Base-by-base conservation (phyloP, 2,329 filamentous ascomycete species). In the Stemphylium lycopersici region DNA sequence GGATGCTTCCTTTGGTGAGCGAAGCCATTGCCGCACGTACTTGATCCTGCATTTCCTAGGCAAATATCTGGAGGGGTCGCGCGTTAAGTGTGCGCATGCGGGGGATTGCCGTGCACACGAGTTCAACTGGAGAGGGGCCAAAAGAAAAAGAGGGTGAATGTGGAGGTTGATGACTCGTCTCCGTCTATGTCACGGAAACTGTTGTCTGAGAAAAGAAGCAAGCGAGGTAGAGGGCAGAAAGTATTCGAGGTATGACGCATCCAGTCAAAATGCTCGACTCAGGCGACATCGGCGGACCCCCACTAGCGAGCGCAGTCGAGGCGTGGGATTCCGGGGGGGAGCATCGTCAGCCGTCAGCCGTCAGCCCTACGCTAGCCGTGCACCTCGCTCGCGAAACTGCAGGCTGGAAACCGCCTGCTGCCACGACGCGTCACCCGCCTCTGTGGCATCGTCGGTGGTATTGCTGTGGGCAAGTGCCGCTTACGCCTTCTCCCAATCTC, bases 1-100 rank as follows among this genome's bases (percentile, higher is more conserved):
- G 88, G 26, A 86, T 73, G 40, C 63, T 56, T 42, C 59, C 55
- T 22, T 58, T 49, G 12, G 59, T 50, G 11, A 54, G 44, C 31
- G 69, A 66, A 45, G 57, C 66, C 71, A 74, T 74, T 52, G 61
- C 64, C 43, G 64, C 58, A 55, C 47, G 52, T 55, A 65, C 65
- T 65, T 48, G 63, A 50, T 47, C 18, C 39, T 43, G 55, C 29
- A 55, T 36, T 54, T 41, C 18, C 44, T 11, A 37, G 49, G 42
- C 57, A 48, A 41, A 51, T 49, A 43, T 46, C 37, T 61, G 45
- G 65, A 18, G 59, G 56, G 56, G 61, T 55, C 29, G 39, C 41
- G 56, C 42, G 39, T 33, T 44, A 42, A 47, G 36, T 44, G 55
- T 58, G 46, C 24, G 54, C 45, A 57, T 46, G 54, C 33, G 53